These are phyloP conservation scores for Arachnomyces sp. DNA, from an alignment of 2,329 filamentous ascomycete genomes.

Conservation along the genomic window DNA sequence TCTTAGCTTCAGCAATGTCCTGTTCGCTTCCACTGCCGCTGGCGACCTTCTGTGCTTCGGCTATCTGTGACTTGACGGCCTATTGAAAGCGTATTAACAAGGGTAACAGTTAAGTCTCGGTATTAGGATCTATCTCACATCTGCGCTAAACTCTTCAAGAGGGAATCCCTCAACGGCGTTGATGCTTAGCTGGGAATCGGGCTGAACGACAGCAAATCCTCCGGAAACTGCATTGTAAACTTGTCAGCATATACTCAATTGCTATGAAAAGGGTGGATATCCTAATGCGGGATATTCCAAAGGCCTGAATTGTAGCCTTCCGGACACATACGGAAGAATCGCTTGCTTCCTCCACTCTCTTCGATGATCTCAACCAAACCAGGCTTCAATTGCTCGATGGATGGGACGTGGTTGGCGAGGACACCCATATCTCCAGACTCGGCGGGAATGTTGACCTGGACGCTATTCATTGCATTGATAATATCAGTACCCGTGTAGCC, in stretches of 20 bases:
- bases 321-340: constrained; percentile 83
- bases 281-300: constrained; percentile 13
- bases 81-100: constrained; percentile 17
- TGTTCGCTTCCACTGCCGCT: constrained; percentile 85
- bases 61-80: constrained; percentile 79
- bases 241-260: too few species aligned
- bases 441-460: constrained; percentile 98
- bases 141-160: constrained; percentile 90
- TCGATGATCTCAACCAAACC: constrained; percentile 92
- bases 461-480: constrained; percentile 33
- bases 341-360: constrained; percentile 80
- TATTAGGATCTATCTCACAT: constrained; percentile 40
- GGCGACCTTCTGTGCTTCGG: constrained; percentile 93
- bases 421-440: constrained; percentile 99
- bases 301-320: background rate
- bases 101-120: background rate
- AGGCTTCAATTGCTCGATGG: constrained; percentile 97
- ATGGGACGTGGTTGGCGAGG: constrained; percentile 95
- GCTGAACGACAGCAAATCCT: constrained; percentile 94
- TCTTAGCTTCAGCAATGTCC: constrained; percentile 97
- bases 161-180: constrained; percentile 95
- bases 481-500: constrained; percentile 5
- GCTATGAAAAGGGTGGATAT: background rate
- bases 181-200: constrained; percentile 90
- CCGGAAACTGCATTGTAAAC: constrained; percentile 62